Conservation (phyloP, 2,329 filamentous ascomycete species). For the Drechslerella coelobrocha region DNA sequence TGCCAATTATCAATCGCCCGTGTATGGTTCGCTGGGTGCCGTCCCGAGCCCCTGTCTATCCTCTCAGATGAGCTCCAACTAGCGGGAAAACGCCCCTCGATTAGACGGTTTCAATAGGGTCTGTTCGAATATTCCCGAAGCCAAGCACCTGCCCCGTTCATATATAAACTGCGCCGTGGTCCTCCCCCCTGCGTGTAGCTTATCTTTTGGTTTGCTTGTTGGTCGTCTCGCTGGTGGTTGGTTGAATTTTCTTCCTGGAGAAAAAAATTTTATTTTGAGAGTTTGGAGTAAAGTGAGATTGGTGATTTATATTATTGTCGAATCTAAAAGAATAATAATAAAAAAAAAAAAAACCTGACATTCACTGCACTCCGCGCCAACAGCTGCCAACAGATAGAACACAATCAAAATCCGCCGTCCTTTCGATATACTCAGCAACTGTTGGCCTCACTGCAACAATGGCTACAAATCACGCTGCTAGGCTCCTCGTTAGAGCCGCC, state of each 20-base stretch:
- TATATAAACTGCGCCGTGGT: slow-evolving; percentile 32
- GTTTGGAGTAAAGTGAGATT: neutral
- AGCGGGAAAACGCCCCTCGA: neutral
- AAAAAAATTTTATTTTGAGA: slow-evolving; percentile 18
- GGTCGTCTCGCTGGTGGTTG: neutral
- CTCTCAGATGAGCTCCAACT: slow-evolving; percentile 5
- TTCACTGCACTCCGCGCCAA: neutral
- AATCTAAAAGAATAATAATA: no score
- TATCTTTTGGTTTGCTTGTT: slow-evolving; percentile 1
- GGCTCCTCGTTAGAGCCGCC: slow-evolving; percentile 39
- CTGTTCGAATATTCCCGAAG: slow-evolving; percentile 43
- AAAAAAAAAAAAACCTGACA: no score
- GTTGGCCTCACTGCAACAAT: slow-evolving; percentile 18
- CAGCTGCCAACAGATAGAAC: neutral
- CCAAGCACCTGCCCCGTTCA: slow-evolving; percentile 37
- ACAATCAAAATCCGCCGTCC: neutral
- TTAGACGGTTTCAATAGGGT: neutral
- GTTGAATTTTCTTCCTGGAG: neutral
- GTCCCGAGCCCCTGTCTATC: slow-evolving; percentile 28
- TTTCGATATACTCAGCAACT: neutral
- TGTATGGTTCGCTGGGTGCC: slow-evolving; percentile 30
- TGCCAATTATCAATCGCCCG: slow-evolving; percentile 41
- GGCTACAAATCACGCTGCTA: slow-evolving; percentile 41
- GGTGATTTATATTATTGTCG: neutral
- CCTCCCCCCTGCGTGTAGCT: slow-evolving; percentile 17